Percentiles rank a stretch among this genome's conserved stretches.
These are phyloP conservation scores for Fusarium brevicatenulatum DNA, from an alignment of 2,329 filamentous ascomycete species.

Conservation along the genomic window DNA sequence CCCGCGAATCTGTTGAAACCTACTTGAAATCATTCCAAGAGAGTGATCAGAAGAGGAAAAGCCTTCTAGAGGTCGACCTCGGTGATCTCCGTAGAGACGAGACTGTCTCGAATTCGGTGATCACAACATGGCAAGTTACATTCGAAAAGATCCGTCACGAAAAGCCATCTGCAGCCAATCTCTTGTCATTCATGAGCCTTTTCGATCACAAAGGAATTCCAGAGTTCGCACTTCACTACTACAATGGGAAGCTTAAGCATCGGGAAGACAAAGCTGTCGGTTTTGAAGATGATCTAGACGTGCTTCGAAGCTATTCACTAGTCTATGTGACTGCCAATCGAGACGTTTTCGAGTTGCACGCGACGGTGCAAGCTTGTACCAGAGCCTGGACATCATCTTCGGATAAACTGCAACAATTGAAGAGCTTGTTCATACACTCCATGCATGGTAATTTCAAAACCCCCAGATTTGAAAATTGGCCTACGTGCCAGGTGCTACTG, in stretches of 20 bases:
- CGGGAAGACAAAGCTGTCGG: rapidly evolving
- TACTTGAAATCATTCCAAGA: conserved; percentile 48
- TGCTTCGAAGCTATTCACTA: conserved; percentile 20
- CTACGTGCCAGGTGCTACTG: background rate
- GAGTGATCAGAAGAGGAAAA: conserved; percentile 41
- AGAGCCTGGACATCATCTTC: background rate
- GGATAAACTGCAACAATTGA: background rate
- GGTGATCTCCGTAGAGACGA: conserved; percentile 33
- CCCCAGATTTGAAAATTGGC: rapidly evolving
- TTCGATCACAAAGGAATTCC: conserved; percentile 25
- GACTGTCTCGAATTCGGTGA: conserved; percentile 16
- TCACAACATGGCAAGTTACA: conserved; percentile 15
- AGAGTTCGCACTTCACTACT: background rate
- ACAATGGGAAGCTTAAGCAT: rapidly evolving
- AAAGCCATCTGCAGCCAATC: background rate
- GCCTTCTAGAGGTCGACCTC: conserved; percentile 42
- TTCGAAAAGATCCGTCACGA: conserved; percentile 20
- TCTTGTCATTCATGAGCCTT: conserved; percentile 28
- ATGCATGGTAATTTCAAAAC: background rate
- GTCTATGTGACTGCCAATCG: background rate
- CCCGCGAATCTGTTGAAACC: conserved; percentile 33
- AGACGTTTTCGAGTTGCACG: conserved; percentile 9
- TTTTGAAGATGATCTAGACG: conserved; percentile 23
- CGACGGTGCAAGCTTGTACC: background rate
- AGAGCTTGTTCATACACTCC: background rate